A percentile compares a stretch with the other conserved stretches of the same genome.
Conservation (phyloP, 2,329 filamentous ascomycete species). For the Colletotrichum musae region DNA sequence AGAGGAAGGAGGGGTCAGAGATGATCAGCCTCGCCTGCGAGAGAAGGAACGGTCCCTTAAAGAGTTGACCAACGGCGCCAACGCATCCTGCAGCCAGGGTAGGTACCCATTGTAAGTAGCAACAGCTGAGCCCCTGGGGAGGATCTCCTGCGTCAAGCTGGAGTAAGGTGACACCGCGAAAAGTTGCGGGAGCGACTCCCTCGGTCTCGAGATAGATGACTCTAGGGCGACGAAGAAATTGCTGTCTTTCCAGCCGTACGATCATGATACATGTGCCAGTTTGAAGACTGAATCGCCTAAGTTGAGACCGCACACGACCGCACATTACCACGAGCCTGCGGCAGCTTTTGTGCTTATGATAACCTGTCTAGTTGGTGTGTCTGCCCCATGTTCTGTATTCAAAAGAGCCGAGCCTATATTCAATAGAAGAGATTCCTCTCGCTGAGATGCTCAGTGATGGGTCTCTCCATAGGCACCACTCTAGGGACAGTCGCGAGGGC, state of each 20-base stretch:
- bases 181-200: slow-evolving; percentile 1
- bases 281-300: neutral
- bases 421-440: neutral
- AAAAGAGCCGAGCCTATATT: too few species aligned
- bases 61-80: slow-evolving; percentile 11
- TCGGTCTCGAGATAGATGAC: slow-evolving; percentile 11
- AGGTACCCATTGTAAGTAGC: too few species aligned
- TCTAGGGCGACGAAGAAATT: slow-evolving; percentile 34
- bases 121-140: slow-evolving; percentile 17
- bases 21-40: neutral
- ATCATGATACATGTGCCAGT: slow-evolving; percentile 12
- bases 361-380: neutral
- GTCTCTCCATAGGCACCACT: slow-evolving; percentile 1
- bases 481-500: neutral
- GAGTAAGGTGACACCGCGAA: slow-evolving; percentile 19
- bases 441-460: slow-evolving; percentile 2
- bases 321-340: neutral
- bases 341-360: neutral
- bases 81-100: slow-evolving; percentile 15
- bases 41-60: slow-evolving; percentile 25
- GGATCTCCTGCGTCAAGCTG: slow-evolving; percentile 33
- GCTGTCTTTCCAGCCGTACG: slow-evolving; percentile 32
- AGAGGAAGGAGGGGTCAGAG: neutral
- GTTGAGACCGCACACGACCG: too few species aligned
- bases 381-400: neutral